Evolutionary conservation across 2,329 filamentous ascomycete species (phyloP), one percentile per base, ranked within the genome.

Genomic region (Stagonosporopsis rhizophila): DNA sequence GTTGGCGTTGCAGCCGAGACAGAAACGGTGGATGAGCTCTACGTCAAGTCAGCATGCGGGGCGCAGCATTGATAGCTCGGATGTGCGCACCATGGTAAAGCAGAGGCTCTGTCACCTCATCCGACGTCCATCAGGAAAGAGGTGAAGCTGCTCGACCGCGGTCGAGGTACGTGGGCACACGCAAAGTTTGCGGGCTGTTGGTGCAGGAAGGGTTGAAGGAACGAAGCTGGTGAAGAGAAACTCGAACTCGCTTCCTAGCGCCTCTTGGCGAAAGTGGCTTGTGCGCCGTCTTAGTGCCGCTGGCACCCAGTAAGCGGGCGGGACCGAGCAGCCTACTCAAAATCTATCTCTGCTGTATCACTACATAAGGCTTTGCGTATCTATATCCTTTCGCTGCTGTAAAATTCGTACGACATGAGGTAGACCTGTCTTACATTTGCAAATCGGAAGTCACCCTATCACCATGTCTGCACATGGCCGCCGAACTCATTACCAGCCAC

Each of bases 401-500:
- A 52, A 35, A 34, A n/a, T 45, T 47, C 39, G 30, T 50, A 55
- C 22, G 50, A 30, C 37, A 65, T 62, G 61, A 58, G 19, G 27
- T 61, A 56, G 45, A 7, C 14, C 17, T 15, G 5, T 2, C 14
- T 22, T 9, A 40, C 20, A 44, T n/a, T 42, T 37, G 15, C 4
- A 28, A 14, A 30, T 44, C 44, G 8, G 32, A 17, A 42, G 23
- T 12, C 22, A 42, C 23, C 20, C 27, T 40, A 23, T 44, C 41
- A 65, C 32, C 27, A 72, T 72, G 69, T 55, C 65, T 44, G 62
- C 66, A 20, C 59, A 61, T 42, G 64, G 64, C 52, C 61, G 65
- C 40, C 59, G 74, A 62, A 88, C 87, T 62, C 89, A 92, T 67
- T 99, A 98, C 78, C 90, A 89, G 61, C 95, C 95, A 59, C 95